Evolutionary conservation across 116 monocot genomes (phyloP).

Genomic region (Papilionanthe hybrid): DNA sequence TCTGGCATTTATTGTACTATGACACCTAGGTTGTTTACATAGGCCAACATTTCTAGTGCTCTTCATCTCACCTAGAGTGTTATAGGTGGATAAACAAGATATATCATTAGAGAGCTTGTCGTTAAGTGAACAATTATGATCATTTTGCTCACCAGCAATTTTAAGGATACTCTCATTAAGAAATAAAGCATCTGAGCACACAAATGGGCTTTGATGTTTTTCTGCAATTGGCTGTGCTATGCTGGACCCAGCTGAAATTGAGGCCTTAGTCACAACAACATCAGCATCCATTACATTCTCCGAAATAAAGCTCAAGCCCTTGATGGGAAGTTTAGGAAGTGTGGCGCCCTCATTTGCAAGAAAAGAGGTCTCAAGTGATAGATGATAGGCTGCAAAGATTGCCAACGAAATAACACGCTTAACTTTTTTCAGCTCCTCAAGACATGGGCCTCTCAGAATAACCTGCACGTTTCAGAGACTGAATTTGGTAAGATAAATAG

Average conservation of each 20-base stretch:
- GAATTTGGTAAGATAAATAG: not conserved
- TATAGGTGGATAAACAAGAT: not conserved
- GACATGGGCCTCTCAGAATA: constrained; percentile 55
- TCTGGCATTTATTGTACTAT: not conserved
- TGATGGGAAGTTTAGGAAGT: constrained; percentile 35
- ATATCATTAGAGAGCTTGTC: not conserved
- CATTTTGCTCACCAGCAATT: not conserved
- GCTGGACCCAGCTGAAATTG: constrained; percentile 5
- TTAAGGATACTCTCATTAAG: not conserved
- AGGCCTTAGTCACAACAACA: not conserved
- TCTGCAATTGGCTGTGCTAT: not conserved
- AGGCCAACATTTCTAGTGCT: not conserved
- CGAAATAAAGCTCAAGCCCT: not conserved
- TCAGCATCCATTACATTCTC: constrained; percentile 12
- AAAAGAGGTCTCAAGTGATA: constrained; percentile 87
- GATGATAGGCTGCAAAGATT: constrained; percentile 93
- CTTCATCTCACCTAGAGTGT: not conserved
- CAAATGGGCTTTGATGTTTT: constrained; percentile 5
- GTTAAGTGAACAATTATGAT: not conserved
- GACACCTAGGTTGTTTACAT: not conserved
- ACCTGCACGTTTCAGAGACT: constrained; percentile 39
- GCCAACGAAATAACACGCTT: constrained; percentile 79
- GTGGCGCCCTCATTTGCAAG: constrained; percentile 85
- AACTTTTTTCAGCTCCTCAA: constrained; percentile 72
- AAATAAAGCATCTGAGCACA: constrained; percentile 14